Evolutionary conservation across 1,139 yeast species (phyloP).

Genomic region (Suhomyces anneliseae): DNA sequence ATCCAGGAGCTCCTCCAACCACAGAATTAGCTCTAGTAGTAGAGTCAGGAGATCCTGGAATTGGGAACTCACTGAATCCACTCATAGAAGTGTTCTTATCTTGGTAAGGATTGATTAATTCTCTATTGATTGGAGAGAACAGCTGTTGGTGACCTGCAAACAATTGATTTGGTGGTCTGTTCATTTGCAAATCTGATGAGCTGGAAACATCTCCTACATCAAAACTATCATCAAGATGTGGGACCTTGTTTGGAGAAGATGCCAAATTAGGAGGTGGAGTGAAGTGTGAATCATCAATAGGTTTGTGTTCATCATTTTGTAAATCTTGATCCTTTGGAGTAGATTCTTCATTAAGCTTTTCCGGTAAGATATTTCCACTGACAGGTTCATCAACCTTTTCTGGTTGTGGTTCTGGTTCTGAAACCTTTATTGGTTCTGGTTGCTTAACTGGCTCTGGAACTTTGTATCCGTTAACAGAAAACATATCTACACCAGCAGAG

Average conservation of each 20-base stretch:
- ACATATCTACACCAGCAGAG: slow-evolving; percentile 35
- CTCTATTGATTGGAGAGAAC: slow-evolving; percentile 11
- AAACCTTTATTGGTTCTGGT: neutral
- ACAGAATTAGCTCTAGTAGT: slow-evolving; percentile 51
- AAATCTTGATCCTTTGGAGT: neutral
- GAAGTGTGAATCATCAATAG: slow-evolving; percentile 2
- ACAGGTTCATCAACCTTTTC: slow-evolving; percentile 7
- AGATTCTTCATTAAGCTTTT: neutral
- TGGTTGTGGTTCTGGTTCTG: slow-evolving; percentile 10
- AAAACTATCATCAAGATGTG: slow-evolving; percentile 34
- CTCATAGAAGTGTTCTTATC: slow-evolving; percentile 22
- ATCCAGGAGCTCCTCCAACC: slow-evolving; percentile 36
- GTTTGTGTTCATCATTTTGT: neutral
- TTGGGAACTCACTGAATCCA: slow-evolving; percentile 44
- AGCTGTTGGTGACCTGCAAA: slow-evolving; percentile 10
- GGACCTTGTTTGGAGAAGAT: slow-evolving; percentile 1
- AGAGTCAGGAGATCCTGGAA: slow-evolving; percentile 49
- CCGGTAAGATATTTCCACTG: neutral
- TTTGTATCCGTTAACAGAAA: slow-evolving; percentile 24
- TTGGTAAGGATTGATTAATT: slow-evolving; percentile 32
- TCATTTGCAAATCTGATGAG: slow-evolving; percentile 4
- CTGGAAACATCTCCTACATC: slow-evolving; percentile 20
- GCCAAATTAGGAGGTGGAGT: slow-evolving; percentile 5
- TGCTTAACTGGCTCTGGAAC: neutral
- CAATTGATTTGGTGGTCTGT: slow-evolving; percentile 5